Evolutionary conservation across 1,284 basidiomycete species (phyloP).

Genomic region (Fomes fomentarius): DNA sequence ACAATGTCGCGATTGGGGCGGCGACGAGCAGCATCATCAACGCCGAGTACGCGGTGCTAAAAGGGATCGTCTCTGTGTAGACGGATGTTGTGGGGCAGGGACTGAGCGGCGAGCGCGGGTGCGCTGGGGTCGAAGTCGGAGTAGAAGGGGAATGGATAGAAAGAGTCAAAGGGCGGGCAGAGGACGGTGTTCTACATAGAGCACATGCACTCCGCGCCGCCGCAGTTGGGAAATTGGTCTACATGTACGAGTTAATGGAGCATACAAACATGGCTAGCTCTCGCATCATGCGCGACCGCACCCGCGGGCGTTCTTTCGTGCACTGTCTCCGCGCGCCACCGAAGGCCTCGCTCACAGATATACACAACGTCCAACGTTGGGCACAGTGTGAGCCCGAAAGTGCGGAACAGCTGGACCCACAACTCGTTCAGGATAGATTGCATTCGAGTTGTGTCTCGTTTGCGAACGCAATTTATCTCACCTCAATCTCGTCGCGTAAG

Average conservation of each 20-base stretch:
- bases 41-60: slow-evolving; percentile 91
- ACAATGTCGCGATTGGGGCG: slow-evolving; percentile 96
- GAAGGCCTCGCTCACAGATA: neutral
- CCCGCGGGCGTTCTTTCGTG: neutral
- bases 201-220: neutral
- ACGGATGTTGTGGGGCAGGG: neutral
- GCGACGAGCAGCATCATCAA: slow-evolving; percentile 98
- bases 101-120: neutral
- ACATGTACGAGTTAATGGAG: slow-evolving; percentile 23
- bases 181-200: neutral
- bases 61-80: slow-evolving; percentile 60
- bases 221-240: slow-evolving; percentile 7
- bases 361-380: neutral
- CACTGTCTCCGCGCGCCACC: too few species aligned
- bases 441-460: slow-evolving; percentile 8
- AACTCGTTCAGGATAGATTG: slow-evolving; percentile 27
- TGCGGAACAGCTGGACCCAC: slow-evolving; percentile 24
- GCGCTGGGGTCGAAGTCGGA: neutral
- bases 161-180: neutral
- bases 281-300: neutral
- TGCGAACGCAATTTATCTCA: slow-evolving; percentile 24
- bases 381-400: neutral
- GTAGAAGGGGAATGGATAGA: neutral
- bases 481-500: slow-evolving; percentile 24
- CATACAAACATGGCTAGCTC: slow-evolving; percentile 10